Evolutionary conservation across 495 filamentous ascomycete genomes (phyloP).

Genomic region (Cudoniella acicularis): DNA sequence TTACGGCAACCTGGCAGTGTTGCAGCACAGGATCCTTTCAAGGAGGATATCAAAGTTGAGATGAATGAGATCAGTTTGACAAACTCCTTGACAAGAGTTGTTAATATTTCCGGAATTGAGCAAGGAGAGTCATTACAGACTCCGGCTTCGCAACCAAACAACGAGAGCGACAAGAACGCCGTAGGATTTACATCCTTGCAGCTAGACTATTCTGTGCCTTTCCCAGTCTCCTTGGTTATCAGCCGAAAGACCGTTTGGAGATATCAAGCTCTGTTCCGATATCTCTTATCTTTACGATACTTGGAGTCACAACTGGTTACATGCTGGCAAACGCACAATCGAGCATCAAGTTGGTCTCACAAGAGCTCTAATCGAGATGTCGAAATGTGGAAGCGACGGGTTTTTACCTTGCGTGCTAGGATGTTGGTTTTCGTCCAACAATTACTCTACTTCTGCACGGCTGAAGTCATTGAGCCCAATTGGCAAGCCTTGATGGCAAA

Average conservation of each 20-base stretch:
- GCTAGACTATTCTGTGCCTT: conserved; percentile 90
- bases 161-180: conserved; percentile 80
- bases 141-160: conserved; percentile 43
- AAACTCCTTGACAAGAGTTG: conserved; percentile 90
- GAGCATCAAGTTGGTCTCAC: conserved; percentile 79
- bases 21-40: conserved; percentile 91
- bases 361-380: conserved; percentile 67
- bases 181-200: conserved; percentile 87
- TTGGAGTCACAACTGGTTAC: conserved; percentile 79
- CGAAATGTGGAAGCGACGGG: conserved; percentile 88
- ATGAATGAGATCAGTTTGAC: conserved; percentile 94
- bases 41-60: conserved; percentile 93
- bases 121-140: conserved; percentile 66
- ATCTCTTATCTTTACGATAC: conserved; percentile 82
- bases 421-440: conserved; percentile 98
- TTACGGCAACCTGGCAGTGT: conserved; percentile 93
- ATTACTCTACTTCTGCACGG: conserved; percentile 91
- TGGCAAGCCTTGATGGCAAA: conserved; percentile 89
- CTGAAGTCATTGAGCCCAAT: conserved; percentile 96
- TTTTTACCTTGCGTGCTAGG: conserved; percentile 85
- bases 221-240: conserved; percentile 94
- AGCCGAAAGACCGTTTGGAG: conserved; percentile 92
- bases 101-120: conserved; percentile 91
- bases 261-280: conserved; percentile 94
- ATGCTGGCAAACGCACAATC: conserved; percentile 87